phyloP scores from a whole-genome alignment of 108 stramenopile species.

The Nitzschia putrida region DNA sequence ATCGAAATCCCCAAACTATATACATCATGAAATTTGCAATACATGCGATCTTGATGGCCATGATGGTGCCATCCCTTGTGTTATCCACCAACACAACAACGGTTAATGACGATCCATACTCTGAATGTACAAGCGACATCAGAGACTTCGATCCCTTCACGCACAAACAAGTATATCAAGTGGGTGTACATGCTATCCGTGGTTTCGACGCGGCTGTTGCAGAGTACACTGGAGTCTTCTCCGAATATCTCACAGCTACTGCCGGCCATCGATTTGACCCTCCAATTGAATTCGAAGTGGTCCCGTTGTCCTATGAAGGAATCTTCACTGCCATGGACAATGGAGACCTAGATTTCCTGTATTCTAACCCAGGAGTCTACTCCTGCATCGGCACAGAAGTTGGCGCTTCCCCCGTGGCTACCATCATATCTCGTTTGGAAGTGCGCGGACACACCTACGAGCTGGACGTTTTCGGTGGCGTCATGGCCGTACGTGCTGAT shows the following conservation, averaged over 20 bases:
- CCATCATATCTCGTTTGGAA: too few species aligned
- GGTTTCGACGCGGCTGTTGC: slow-evolving; percentile 29
- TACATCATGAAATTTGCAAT: too few species aligned
- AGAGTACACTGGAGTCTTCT: slow-evolving; percentile 26
- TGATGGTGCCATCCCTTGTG: too few species aligned
- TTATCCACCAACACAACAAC: too few species aligned
- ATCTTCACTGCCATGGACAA: background rate
- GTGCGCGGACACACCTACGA: too few species aligned
- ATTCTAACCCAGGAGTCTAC: slow-evolving; percentile 34
- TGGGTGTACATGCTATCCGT: slow-evolving; percentile 38
- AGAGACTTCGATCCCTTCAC: slow-evolving; percentile 11
- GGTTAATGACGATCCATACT: too few species aligned
- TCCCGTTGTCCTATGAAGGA: background rate
- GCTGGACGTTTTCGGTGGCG: too few species aligned
- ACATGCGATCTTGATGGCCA: too few species aligned
- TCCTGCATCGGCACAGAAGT: slow-evolving; percentile 38
- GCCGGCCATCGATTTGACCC: slow-evolving; percentile 37
- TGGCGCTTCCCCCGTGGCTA: slow-evolving; percentile 27
- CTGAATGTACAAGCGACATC: too few species aligned
- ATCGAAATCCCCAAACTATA: too few species aligned
- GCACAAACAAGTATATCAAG: slow-evolving; percentile 16
- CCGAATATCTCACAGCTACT: slow-evolving; percentile 37
- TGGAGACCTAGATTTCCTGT: slow-evolving; percentile 31
- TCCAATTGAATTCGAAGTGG: slow-evolving; percentile 30
- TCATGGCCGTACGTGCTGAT: too few species aligned